Evolutionary conservation across 805 yeast species (phyloP), one percentile per base, ranked within the genome.

Genomic region (Kazachstania viticola): DNA sequence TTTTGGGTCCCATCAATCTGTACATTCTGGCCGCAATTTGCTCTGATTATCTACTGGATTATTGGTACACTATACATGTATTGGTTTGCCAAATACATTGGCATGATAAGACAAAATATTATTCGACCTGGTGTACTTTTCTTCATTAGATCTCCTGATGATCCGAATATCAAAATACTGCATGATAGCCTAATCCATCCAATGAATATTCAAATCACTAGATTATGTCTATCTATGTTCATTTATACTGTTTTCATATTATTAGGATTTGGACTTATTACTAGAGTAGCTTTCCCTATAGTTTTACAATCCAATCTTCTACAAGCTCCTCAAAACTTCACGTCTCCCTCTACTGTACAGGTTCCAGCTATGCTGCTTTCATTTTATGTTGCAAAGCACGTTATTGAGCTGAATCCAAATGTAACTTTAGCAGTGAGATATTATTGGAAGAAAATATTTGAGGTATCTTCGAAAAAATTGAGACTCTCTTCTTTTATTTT

Each of bases 131-230:
- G 98, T 9, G 95, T 83, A 7, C 62, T 91, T 29, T 91, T 75
- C 54, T 91, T 91, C 60, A 80, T 91, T 38, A 70, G 95, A 45
- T 84, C 94, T 15, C 95, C 95, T 4, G 95, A 85, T 45, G 96
- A 91, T 51, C 95, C 94, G 25, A 79, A 82, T 44, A 76, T 84
- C 28, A 73, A 88, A 42, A 70, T 91, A 9, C 68, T 88, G 26
- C 88, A 84, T 42, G 95, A 87, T 50, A 91, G 94, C 1, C 56
- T 91, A 32, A 78, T 80, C 36, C 74, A 80, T 42, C 81, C 95
- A 1, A 68, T 88, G 46, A 40, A 56, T 7, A 60, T 78, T 28
- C 96, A 91, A 51, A 39, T 87, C 15, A 73, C 79, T 18, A 66
- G 94, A 40, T 75, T 87, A 19, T 64, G 65, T 3, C 56, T 83